Base-by-base conservation (phyloP, 2,329 filamentous ascomycete genomes). In the Fusarium setosum region DNA sequence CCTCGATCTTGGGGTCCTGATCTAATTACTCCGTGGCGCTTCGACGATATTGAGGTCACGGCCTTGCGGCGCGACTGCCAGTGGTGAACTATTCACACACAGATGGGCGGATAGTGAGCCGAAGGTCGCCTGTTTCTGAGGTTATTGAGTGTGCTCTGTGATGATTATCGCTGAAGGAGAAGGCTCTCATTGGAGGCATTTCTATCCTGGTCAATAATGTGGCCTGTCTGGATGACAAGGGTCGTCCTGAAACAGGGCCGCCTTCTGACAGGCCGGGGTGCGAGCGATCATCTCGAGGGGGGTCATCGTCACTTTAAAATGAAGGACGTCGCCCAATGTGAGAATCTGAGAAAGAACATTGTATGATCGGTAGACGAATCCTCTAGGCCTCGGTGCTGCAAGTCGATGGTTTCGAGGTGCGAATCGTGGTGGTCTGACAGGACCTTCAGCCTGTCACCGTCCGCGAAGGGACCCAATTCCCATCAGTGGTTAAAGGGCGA, bases 131-230 rank as follows among this genome's bases (percentile, higher is more conserved):
- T 57, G 61, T 61, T 64, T 51, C 26, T 41, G 31, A 26, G 26
- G 20, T 18, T 48, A 50, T 29, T 15, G 17, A 38, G 51, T 29
- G 58, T 55, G 52, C 21, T 35, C 24, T 26, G 18, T 42, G 24
- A 29, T 21, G 41, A 31, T 9, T 4, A 18, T 2, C n/a, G 21
- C 45, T 12, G 7, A 4, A 11, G 9, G 17, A 34, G 20, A 6
- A 32, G 17, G 18, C 23, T 51, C 24, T 54, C n/a, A 64, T 64
- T 64, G 61, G 61, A 62, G 61, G 61, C 35, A 51, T 64, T 59
- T 59, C 40, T 58, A 8, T 24, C 15, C 7, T 17, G 5, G 15
- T 34, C 18, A 9, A 10, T 7, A 32, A 20, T 6, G 17, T 51
- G 41, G 34, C 15, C 29, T 37, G 53, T 29, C 5, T 38, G 15